These are phyloP conservation scores for Thalassiosira sp. DNA, from an alignment of 352 stramenopile genomes.

Conservation along the genomic window DNA sequence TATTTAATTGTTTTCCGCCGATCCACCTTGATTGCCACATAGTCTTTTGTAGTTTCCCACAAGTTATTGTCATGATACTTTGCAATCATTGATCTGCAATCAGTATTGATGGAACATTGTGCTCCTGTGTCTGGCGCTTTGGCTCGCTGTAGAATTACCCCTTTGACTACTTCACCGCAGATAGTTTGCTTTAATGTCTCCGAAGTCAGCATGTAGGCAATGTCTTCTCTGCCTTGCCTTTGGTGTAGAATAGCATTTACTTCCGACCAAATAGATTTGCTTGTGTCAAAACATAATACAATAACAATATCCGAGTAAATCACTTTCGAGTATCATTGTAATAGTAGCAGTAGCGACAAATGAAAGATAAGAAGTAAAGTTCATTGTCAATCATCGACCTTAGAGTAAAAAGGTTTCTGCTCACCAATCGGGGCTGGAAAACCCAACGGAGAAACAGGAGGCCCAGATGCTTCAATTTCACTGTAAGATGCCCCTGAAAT, in stretches of 20 bases:
- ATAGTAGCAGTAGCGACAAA: background rate
- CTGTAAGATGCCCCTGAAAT: constrained; percentile 25
- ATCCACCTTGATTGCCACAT: constrained; percentile 40
- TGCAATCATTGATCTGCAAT: background rate
- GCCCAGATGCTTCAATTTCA: constrained; percentile 35
- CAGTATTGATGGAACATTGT: background rate
- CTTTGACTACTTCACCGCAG: constrained; percentile 32
- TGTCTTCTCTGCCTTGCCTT: background rate
- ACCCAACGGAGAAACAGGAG: constrained; percentile 20
- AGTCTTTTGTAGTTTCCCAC: constrained; percentile 19
- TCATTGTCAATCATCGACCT: too few species aligned
- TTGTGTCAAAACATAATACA: constrained; percentile 9
- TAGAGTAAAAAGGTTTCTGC: background rate
- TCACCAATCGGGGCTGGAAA: constrained; percentile 33
- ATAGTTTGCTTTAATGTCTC: constrained; percentile 25
- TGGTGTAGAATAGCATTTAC: constrained; percentile 20
- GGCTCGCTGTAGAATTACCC: constrained; percentile 14
- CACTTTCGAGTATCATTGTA: constrained; percentile 6
- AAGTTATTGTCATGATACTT: background rate
- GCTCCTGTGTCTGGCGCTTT: background rate
- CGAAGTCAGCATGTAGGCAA: constrained; percentile 33
- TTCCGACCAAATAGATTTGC: constrained; percentile 7
- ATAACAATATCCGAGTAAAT: constrained; percentile 10
- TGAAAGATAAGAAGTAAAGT: background rate
- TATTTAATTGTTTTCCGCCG: constrained; percentile 8